A percentile compares a stretch with the other conserved stretches of the same genome.
Evolutionary conservation across 164 flowering plant genomes (phyloP).

Genomic region (Dillenia suffruticosa): DNA sequence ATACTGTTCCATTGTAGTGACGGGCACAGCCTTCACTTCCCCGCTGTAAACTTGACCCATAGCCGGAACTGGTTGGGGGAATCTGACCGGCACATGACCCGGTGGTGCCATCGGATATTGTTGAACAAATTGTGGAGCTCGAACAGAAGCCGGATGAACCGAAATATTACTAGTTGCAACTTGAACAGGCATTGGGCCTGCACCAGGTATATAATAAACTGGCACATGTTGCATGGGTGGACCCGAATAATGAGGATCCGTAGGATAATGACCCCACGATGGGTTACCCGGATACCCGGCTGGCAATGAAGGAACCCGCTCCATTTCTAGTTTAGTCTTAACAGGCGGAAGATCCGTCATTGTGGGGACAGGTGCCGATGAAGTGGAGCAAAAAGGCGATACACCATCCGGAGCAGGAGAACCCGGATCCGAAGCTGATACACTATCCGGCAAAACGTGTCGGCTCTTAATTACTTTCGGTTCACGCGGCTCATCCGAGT

Average conservation of each 20-base stretch:
- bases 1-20: constrained; percentile 15
- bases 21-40: constrained; percentile 29
- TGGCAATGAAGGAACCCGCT: constrained; percentile 18
- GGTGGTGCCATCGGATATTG: constrained; percentile 17
- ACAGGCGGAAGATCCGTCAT: constrained; percentile 69
- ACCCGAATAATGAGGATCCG: constrained; percentile 31
- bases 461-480: constrained; percentile 25
- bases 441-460: constrained; percentile 24
- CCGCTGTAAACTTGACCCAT: constrained; percentile 44
- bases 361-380: constrained; percentile 31
- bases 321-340: constrained; percentile 42
- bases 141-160: constrained; percentile 37
- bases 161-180: constrained; percentile 20
- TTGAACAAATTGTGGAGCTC: constrained; percentile 32
- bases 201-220: constrained; percentile 58
- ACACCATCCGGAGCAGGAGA: constrained; percentile 61
- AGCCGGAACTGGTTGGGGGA: constrained; percentile 24
- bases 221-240: constrained; percentile 38
- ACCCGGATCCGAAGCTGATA: constrained; percentile 69
- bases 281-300: constrained; percentile 29
- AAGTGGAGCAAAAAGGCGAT: constrained; percentile 42
- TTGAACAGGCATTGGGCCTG: constrained; percentile 12
- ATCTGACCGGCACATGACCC: constrained; percentile 39
- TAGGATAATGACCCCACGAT: constrained; percentile 39
- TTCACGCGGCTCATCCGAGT: constrained; percentile 50